Evolutionary conservation across 352 stramenopile genomes (phyloP), one percentile per base, ranked within the genome.

Genomic region (Blastocystis sp.): DNA sequence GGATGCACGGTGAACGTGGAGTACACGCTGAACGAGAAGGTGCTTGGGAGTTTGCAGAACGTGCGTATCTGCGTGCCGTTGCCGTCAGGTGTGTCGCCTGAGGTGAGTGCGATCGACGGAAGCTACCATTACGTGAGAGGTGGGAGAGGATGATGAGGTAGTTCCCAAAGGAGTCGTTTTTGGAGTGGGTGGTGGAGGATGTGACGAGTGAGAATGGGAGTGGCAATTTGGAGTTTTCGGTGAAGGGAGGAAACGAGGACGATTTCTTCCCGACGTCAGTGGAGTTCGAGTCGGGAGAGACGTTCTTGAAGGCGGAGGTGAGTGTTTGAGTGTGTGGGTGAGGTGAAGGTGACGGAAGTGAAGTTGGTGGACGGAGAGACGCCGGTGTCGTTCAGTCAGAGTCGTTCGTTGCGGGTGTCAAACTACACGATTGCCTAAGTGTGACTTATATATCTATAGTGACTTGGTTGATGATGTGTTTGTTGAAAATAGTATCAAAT

Each of bases 201-300:
- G 46, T 84, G 51, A 64, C 11, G 14, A 40, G 40, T 18, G 71
- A 84, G 14, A 84, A 67, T n/a, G 71, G 7, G n/a, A 71, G 32
- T 36, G 71, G 71, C 36, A 36, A 34, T 18, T 32, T 84, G 71
- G 71, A 84, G 51, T 84, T 84, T 40, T 29, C 67, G 32, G 56
- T 84, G 29, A 84, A 65, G 32, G 24, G 34, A 21, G 71, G 71
- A 14, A 40, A 21, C 9, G 44, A 40, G 18, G 71, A 84, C 38
- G 71, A 84, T 36, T 84, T 84, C 71, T 84, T 84, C 71, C 71
- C 71, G 8, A 27, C 56, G 18, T 71, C 71, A 11, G 71, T 84
- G 64, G 64, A 76, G 64, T 76, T 76, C 64, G 64, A 76, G 32
- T 76, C 64, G 8, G 4, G 4, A 27, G 8, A 54, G n/a, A 76